Evolutionary conservation across 1,284 basidiomycete species (phyloP), one percentile per base, ranked within the genome.

Genomic region (Rhodotorula sp.): DNA sequence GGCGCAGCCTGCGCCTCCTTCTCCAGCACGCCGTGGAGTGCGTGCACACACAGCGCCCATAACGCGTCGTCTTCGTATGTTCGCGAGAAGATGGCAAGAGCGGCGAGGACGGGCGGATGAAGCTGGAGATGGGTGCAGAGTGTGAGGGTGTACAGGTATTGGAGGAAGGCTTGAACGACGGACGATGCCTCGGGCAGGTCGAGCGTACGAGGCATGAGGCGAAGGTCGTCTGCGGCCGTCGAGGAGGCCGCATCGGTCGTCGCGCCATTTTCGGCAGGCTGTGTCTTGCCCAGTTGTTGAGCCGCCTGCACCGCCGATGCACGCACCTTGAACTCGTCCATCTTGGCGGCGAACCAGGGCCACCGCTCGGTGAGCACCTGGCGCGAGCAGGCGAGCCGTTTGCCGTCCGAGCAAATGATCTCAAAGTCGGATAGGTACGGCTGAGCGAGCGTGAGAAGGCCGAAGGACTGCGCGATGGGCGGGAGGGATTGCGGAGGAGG

Each of bases 91-190:
- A 96, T 85, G 66, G 98, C 83, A 27, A 98, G 84, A 71, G 93
- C 90, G 75, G 90, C 90, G 51, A 98, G 84, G 17, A 97, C 89
- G 0, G 91, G 89, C 5, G 92, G 91, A 7, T 91, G 88, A 75
- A 92, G 90, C 79, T 98, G 94, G 53, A 97, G 84, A 0, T 91
- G 90, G 0, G 94, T 97, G 64, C 91, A 84, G 51, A 98, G 85
- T 0, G 89, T 86, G 63, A 89, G 84, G 2, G 92, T 88, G 82
- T 98, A 97, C 72, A 98, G 87, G 81, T 95, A 98, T 80, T 97
- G 92, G 66, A 97, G 81, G 63, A 97, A 82, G 6, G 94, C 95
- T 63, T 92, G 83, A 3, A 91, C 90, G 71, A 97, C 88, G 0
- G 92, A 88, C 75, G 92, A 94, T 0, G 92, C 89, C 79, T 97